Evolutionary conservation across 2,329 filamentous ascomycete genomes (phyloP), one percentile per base, ranked within the genome.

Genomic region (Salinomyces thailandicus): DNA sequence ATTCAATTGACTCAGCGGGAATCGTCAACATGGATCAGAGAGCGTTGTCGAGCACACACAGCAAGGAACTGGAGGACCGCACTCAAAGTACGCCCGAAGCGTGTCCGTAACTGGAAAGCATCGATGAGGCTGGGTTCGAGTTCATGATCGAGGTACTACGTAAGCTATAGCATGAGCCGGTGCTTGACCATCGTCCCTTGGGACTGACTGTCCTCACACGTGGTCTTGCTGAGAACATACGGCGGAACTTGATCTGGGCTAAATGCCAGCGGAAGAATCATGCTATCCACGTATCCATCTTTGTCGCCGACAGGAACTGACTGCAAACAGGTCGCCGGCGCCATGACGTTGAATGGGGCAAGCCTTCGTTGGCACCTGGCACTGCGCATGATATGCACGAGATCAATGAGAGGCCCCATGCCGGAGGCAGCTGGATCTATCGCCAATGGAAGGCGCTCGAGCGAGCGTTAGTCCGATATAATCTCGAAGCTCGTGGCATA

Each of bases 401-500:
- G n/a, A 9, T n/a, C 2, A n/a, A 8, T 26, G 9, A 8, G 22
- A n/a, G n/a, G 3, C 9, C 22, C 9, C 22, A 4, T 8, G 2
- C 22, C 9, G 22, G 22, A 8, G n/a, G 22, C n/a, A n/a, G 22
- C n/a, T 26, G 22, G 22, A 9, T 8, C 9, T n/a, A 14, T 8
- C 27, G 14, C 8, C 14, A 30, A 13, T 30, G 27, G 27, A 30
- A 15, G 5, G 8, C 27, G 8, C 11, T 30, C 11, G 63, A 68
- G 48, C 51, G 49, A 27, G 61, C 56, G n/a, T 47, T 68, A 5
- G 52, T 62, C 2, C 61, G 60, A 38, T 73, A 70, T 54, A 75
- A 73, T 42, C 58, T 76, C 31, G 75, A 79, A 51, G 66, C 71
- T 9, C 68, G 75, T 31, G 75, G 75, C 6, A 77, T 78, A 32